phyloP scores from a whole-genome alignment of 257 asterid genomes.

The Dorcoceras hygrometricum region DNA sequence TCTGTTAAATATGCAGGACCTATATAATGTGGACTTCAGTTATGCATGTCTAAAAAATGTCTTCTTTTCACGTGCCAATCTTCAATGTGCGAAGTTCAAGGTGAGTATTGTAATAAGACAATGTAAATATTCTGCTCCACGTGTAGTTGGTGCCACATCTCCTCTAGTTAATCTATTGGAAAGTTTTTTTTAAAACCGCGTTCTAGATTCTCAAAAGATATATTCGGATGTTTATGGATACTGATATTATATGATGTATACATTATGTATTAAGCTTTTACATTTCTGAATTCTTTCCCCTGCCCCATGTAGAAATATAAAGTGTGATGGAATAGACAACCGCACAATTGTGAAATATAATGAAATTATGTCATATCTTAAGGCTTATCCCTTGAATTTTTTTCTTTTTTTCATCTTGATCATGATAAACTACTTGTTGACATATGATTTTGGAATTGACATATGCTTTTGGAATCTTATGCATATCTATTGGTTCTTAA shows the following conservation, averaged over 20 bases:
- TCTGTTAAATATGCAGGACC: constrained; percentile 56
- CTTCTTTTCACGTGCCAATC: constrained; percentile 91
- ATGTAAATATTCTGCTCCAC: neutral
- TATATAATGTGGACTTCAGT: constrained; percentile 89
- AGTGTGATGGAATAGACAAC: neutral
- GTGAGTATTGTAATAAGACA: constrained; percentile 38
- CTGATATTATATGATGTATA: no score
- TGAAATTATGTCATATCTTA: neutral
- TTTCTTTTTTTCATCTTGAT: neutral
- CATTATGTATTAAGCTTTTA: neutral
- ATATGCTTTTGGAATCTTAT: neutral
- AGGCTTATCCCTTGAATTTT: neutral
- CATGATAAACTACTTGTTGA: neutral
- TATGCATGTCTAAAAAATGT: constrained; percentile 78
- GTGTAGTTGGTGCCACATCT: constrained; percentile 11
- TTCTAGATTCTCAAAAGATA: neutral
- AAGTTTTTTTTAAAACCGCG: neutral
- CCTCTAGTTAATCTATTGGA: neutral
- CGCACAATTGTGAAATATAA: no score
- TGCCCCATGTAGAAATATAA: neutral
- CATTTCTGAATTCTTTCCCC: neutral
- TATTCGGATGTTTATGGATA: neutral
- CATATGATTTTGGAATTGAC: neutral
- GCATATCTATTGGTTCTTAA: constrained; percentile 1
- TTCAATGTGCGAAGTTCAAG: constrained; percentile 85